These are phyloP conservation scores for Cornus florida DNA, from an alignment of 148 eudicot species.

Conservation along the genomic window DNA sequence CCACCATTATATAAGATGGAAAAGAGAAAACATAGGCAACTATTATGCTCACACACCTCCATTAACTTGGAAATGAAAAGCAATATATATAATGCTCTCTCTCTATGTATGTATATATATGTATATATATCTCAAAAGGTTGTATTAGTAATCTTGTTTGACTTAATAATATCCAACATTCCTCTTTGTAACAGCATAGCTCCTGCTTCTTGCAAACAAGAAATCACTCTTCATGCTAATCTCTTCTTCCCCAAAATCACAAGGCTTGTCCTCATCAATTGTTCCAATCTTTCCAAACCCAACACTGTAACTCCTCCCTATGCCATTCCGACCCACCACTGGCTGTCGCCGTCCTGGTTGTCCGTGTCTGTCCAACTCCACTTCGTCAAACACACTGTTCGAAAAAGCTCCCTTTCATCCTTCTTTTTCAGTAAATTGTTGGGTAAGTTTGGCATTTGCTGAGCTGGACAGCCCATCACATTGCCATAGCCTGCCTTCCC, in stretches of 20 bases:
- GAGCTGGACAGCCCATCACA: background rate
- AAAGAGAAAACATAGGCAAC: too few species aligned
- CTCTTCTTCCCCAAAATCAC: slow-evolving; percentile 16
- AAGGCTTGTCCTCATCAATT: slow-evolving; percentile 23
- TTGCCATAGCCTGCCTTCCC: slow-evolving; percentile 16
- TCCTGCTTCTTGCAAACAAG: slow-evolving; percentile 14
- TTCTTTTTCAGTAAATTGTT: background rate
- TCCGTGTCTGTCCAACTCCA: background rate
- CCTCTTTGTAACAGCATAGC: too few species aligned
- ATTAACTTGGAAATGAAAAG: too few species aligned
- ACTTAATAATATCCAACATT: too few species aligned
- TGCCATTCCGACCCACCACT: background rate
- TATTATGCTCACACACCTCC: too few species aligned
- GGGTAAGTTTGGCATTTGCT: slow-evolving; percentile 1
- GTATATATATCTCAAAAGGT: background rate
- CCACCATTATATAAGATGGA: too few species aligned
- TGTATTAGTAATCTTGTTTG: too few species aligned
- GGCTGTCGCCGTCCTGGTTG: too few species aligned
- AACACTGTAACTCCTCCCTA: slow-evolving; percentile 17
- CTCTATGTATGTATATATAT: too few species aligned
- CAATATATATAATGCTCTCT: background rate
- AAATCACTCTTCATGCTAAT: slow-evolving; percentile 4
- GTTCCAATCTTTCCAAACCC: slow-evolving; percentile 21
- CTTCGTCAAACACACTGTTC: background rate
- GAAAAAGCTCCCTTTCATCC: background rate